Conservation (phyloP, 352 stramenopile genomes). For the Saprolegnia diclina region DNA sequence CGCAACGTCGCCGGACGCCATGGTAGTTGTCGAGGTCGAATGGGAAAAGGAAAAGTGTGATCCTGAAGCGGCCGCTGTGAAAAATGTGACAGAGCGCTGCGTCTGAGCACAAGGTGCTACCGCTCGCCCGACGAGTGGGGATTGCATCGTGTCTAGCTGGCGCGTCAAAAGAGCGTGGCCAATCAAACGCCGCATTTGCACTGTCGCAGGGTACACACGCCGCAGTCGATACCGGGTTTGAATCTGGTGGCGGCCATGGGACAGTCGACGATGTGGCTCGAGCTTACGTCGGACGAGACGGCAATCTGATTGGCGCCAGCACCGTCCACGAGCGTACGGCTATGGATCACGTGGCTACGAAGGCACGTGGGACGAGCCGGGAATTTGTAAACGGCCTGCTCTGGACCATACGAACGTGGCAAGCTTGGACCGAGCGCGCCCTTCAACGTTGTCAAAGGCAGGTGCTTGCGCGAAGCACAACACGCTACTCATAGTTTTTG, state of each 20-base stretch:
- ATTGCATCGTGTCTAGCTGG: conserved; percentile 15
- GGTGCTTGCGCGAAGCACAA: background rate
- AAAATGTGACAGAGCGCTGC: conserved; percentile 7
- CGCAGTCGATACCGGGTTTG: background rate
- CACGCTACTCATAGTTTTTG: background rate
- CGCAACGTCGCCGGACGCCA: background rate
- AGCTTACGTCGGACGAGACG: background rate
- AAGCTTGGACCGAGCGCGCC: background rate
- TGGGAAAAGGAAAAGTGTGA: background rate
- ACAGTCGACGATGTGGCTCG: conserved; percentile 14
- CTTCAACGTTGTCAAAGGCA: background rate
- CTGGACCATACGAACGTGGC: background rate
- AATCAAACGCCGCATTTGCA: background rate
- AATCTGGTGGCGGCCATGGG: conserved; percentile 14
- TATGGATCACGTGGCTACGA: background rate
- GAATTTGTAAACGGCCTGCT: background rate
- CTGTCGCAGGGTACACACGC: conserved; percentile 2
- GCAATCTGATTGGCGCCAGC: background rate
- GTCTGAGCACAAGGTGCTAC: background rate
- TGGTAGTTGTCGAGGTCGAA: background rate
- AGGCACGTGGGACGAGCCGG: background rate
- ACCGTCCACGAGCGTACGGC: background rate
- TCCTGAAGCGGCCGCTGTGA: background rate
- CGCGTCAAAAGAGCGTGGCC: background rate
- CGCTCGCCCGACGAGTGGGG: background rate